phyloP scores from a whole-genome alignment of 345 rosid genomes.

The Cardamine occulta region DNA sequence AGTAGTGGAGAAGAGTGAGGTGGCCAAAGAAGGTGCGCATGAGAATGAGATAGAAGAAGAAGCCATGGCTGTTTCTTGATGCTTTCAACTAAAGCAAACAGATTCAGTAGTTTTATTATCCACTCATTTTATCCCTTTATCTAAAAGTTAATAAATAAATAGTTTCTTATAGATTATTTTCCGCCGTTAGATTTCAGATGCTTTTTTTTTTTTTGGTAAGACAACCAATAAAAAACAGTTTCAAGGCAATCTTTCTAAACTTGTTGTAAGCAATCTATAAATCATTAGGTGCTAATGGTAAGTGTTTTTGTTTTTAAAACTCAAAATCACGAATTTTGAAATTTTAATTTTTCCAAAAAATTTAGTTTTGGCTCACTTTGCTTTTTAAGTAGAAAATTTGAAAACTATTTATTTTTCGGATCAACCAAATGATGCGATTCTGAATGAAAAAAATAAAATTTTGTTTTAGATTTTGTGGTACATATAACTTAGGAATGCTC shows the following conservation, averaged over 20 bases:
- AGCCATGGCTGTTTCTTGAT: conserved; percentile 47
- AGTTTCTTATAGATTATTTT: background rate
- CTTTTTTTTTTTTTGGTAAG: background rate
- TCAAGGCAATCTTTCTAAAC: background rate
- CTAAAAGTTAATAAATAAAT: background rate
- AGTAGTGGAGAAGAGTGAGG: conserved; percentile 41
- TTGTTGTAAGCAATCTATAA: background rate
- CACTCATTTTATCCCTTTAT: conserved; percentile 28
- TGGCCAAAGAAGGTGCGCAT: conserved; percentile 40
- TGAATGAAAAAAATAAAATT: background rate
- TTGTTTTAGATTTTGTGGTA: background rate
- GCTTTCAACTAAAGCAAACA: conserved; percentile 33
- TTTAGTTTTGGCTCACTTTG: background rate
- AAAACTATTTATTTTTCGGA: background rate
- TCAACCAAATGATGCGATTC: background rate
- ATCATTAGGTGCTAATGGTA: background rate
- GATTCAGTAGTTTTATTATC: conserved; percentile 31
- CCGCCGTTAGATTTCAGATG: conserved; percentile 26
- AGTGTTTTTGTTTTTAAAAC: background rate
- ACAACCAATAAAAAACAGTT: background rate
- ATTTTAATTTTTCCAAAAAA: background rate
- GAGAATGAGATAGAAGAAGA: conserved; percentile 44
- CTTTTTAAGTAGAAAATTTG: background rate
- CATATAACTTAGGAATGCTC: too few relatives aligned
- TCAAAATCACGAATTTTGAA: background rate